Percentiles rank a stretch among this genome's conserved stretches.
phyloP scores from a whole-genome alignment of 2,329 filamentous ascomycete genomes.

The Colletotrichum viniferum region DNA sequence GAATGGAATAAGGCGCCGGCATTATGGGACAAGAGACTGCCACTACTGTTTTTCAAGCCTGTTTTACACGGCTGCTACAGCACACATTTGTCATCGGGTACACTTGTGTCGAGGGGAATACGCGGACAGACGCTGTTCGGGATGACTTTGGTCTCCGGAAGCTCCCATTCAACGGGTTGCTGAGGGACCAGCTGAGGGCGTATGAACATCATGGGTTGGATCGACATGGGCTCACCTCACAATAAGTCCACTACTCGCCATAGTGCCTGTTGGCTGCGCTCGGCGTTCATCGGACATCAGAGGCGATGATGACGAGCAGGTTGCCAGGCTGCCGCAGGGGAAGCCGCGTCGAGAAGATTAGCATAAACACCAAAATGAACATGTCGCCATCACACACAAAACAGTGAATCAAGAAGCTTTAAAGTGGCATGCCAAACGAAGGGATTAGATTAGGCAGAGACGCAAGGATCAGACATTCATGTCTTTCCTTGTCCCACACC shows the following conservation, averaged over 20 bases:
- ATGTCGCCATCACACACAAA: neutral
- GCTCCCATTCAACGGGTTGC: neutral
- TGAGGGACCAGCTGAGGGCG: neutral
- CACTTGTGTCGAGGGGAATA: neutral
- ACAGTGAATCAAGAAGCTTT: neutral
- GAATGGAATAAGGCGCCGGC: neutral
- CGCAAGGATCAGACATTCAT: neutral
- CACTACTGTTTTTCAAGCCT: neutral
- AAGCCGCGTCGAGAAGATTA: neutral
- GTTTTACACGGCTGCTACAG: neutral
- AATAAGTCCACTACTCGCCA: neutral
- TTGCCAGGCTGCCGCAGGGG: neutral
- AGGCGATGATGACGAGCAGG: neutral
- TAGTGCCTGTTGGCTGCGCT: neutral
- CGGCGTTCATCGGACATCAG: neutral
- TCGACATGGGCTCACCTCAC: neutral
- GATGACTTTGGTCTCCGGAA: neutral
- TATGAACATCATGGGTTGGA: neutral
- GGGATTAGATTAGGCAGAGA: neutral
- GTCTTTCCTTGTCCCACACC: neutral
- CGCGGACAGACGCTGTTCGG: neutral
- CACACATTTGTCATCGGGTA: neutral
- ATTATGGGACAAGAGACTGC: neutral
- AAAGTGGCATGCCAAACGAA: neutral
- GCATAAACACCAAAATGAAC: neutral